Conservation (phyloP, 352 stramenopile species). For the Elongisporangium undulatum region DNA sequence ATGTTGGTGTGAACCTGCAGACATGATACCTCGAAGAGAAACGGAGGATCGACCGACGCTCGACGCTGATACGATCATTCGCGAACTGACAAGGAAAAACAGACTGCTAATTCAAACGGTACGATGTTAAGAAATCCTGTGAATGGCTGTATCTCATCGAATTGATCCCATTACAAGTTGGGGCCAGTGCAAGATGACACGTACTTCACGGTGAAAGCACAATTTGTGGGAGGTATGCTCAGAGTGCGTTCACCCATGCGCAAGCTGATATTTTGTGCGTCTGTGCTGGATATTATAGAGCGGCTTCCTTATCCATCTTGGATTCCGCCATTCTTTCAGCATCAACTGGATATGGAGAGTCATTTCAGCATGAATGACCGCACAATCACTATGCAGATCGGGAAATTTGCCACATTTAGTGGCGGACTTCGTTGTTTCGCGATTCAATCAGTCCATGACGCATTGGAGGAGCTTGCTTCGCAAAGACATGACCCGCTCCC, state of each 20-base stretch:
- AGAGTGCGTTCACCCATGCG: neutral
- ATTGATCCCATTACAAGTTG: slow-evolving; percentile 10
- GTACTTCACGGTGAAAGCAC: slow-evolving; percentile 10
- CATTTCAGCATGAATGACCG: neutral
- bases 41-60: neutral
- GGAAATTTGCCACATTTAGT: neutral
- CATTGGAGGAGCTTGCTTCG: neutral
- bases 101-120: slow-evolving; percentile 23
- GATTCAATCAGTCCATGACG: slow-evolving; percentile 1
- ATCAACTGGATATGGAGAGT: neutral
- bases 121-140: neutral
- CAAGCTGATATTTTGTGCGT: neutral
- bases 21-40: neutral
- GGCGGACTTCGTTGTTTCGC: neutral
- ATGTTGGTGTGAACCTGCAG: neutral
- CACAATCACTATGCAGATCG: slow-evolving; percentile 2
- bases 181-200: slow-evolving; percentile 5
- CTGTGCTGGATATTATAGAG: neutral
- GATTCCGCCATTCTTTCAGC: slow-evolving; percentile 2
- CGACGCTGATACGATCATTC: slow-evolving; percentile 4
- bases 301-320: slow-evolving; percentile 1
- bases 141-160: neutral
- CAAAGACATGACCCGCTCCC: neutral
- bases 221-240: slow-evolving; percentile 10
- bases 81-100: slow-evolving; percentile 14